These are phyloP conservation scores for Monosporascus sp. DNA, from an alignment of 2,329 filamentous ascomycete genomes.

Conservation along the genomic window DNA sequence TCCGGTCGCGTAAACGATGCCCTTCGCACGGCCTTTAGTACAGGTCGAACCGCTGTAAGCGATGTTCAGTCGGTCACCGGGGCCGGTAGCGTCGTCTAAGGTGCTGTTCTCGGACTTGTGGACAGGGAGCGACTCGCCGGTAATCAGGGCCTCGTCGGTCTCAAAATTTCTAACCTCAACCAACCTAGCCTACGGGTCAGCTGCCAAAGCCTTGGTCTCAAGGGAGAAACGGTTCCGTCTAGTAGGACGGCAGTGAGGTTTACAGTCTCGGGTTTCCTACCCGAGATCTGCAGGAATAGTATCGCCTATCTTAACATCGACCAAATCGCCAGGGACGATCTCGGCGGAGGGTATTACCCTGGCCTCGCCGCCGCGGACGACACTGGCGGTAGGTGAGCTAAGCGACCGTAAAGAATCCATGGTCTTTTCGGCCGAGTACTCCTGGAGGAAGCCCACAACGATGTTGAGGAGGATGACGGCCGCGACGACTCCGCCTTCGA, in stretches of 20 bases:
- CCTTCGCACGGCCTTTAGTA: conserved; percentile 56
- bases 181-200: conserved; percentile 23
- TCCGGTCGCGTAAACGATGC: conserved; percentile 59
- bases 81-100: conserved; percentile 48
- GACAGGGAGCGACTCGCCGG: conserved; percentile 58
- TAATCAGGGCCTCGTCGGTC: conserved; percentile 59
- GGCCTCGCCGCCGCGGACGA: conserved; percentile 45
- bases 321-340: conserved; percentile 53
- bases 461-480: conserved; percentile 50
- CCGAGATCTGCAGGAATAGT: conserved; percentile 38
- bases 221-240: too few species aligned
- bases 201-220: background rate
- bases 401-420: conserved; percentile 48
- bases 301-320: conserved; percentile 48
- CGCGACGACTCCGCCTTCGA: conserved; percentile 50
- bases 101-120: conserved; percentile 45
- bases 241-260: too few species aligned
- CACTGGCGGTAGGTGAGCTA: conserved; percentile 44
- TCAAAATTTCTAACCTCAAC: conserved; percentile 52
- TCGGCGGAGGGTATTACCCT: conserved; percentile 48
- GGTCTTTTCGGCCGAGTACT: conserved; percentile 50
- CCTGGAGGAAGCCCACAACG: conserved; percentile 50
- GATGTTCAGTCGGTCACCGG: conserved; percentile 59
- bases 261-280: too few species aligned
- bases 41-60: conserved; percentile 59